A percentile compares a stretch with the other conserved stretches of the same genome.
Evolutionary conservation across 805 yeast species (phyloP).

Genomic region (Starmerella stigmatis): DNA sequence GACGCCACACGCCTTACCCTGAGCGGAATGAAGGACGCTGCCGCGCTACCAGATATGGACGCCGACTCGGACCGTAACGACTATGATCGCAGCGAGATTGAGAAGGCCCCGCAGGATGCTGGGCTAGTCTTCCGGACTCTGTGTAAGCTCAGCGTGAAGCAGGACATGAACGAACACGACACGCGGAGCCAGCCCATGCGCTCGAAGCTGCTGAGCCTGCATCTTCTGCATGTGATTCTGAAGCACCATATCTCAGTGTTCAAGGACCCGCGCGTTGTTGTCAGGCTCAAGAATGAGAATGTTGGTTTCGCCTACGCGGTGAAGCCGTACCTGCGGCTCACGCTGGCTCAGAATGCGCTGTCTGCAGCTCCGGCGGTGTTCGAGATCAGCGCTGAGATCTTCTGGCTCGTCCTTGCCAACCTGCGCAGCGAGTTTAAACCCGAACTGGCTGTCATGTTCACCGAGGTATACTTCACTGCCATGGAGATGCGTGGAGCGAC

Average conservation of each 20-base stretch:
- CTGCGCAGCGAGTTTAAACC: slow-evolving; percentile 79
- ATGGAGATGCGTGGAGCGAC: slow-evolving; percentile 87
- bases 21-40: slow-evolving; percentile 21
- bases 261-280: slow-evolving; percentile 33
- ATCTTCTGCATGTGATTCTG: slow-evolving; percentile 74
- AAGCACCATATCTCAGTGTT: slow-evolving; percentile 79
- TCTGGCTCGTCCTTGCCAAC: slow-evolving; percentile 78
- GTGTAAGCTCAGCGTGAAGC: slow-evolving; percentile 84
- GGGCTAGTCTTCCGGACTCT: slow-evolving; percentile 85
- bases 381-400: slow-evolving; percentile 83
- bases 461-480: slow-evolving; percentile 88
- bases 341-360: slow-evolving; percentile 84
- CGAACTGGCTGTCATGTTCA: slow-evolving; percentile 87
- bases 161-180: slow-evolving; percentile 53
- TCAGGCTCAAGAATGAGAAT: slow-evolving; percentile 26
- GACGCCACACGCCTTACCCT: slow-evolving; percentile 19
- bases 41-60: slow-evolving; percentile 19
- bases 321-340: slow-evolving; percentile 70
- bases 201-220: slow-evolving; percentile 79
- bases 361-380: slow-evolving; percentile 84
- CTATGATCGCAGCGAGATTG: slow-evolving; percentile 46
- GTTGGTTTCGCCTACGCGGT: slow-evolving; percentile 61
- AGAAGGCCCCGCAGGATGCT: slow-evolving; percentile 75
- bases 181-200: slow-evolving; percentile 83
- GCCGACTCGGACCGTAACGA: slow-evolving; percentile 28